Evolutionary conservation across 257 asterid genomes (phyloP), one percentile per base, ranked within the genome.

Genomic region (Solanum rostratum): DNA sequence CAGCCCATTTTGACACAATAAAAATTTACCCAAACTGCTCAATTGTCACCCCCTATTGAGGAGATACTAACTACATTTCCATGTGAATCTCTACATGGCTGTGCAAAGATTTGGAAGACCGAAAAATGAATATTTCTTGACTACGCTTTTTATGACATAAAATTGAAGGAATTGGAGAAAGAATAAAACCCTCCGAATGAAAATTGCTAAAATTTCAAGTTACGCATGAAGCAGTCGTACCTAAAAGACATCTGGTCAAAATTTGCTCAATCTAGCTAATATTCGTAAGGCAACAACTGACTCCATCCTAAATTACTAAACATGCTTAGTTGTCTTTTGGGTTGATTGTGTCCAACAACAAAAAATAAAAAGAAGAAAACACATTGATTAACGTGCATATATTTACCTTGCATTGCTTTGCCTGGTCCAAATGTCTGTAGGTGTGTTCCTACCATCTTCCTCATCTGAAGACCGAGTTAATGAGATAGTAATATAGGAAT

Each of bases 401-500:
- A 81, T 2, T 68, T 88, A 90, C 92, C 92, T 90, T 30, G 88
- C 87, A 85, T 82, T 88, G 46, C 54, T 84, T 70, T 79, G 90
- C 50, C 86, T 80, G 54, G 85, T 85, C 89, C 87, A 83, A 80
- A 81, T 78, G 46, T 71, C 79, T 43, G 85, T 49, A 79, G 89
- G 63, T 55, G 88, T 39, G 68, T 30, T 85, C 43, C 43, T 86
- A 27, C 87, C 82, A 84, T 84, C 87, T 84, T 81, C 92, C 86
- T 83, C 89, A 80, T 86, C 90, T 1, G 92, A 90, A 73, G 90
- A 81, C 80, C 84, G 85, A 62, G 91, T 83, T 69, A 90, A 74
- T 27, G 90, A 88, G 87, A 90, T 85, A 16, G 92, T 90, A 63
- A 90, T 90, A 79, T 88, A 90, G 83, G 92, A 86, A 83, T 83